A percentile compares a stretch with the other conserved stretches of the same genome.
Evolutionary conservation across 2,329 filamentous ascomycete genomes (phyloP).

Genomic region (Aspergillus sp.): DNA sequence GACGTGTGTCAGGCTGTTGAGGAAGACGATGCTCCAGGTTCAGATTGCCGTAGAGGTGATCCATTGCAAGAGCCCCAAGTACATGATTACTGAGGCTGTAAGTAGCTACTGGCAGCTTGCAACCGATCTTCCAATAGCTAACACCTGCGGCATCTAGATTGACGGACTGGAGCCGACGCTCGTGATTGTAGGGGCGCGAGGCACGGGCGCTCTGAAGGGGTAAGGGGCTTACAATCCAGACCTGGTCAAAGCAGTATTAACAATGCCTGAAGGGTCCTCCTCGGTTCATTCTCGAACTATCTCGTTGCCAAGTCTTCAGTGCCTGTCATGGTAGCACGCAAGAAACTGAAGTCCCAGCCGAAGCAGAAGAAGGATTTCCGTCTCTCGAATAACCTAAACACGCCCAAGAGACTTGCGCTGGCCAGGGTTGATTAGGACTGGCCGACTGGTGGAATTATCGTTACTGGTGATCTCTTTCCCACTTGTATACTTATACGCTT

Average conservation of each 20-base stretch:
- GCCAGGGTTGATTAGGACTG: constrained; percentile 62
- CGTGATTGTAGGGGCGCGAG: constrained; percentile 85
- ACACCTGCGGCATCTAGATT: constrained; percentile 45
- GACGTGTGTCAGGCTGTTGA: constrained; percentile 70
- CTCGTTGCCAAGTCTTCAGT: constrained; percentile 93
- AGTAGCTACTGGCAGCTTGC: constrained; percentile 18
- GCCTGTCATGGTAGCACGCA: constrained; percentile 94
- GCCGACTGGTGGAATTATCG: constrained; percentile 1
- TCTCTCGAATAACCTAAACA: constrained; percentile 72
- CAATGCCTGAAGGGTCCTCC: constrained; percentile 61
- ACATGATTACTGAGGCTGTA: constrained; percentile 86
- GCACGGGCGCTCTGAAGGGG: constrained; percentile 87
- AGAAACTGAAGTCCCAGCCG: constrained; percentile 76
- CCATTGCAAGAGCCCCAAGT: constrained; percentile 95
- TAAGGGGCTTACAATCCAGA: constrained; percentile 37
- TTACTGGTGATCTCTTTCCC: constrained; percentile 2
- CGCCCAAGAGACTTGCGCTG: constrained; percentile 58
- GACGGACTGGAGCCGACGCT: constrained; percentile 84
- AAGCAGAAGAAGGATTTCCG: constrained; percentile 66
- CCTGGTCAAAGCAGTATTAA: neutral
- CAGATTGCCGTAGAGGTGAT: constrained; percentile 91
- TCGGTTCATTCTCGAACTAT: constrained; percentile 96
- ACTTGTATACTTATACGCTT: no score
- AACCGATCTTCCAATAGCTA: constrained; percentile 4
- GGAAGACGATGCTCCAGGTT: constrained; percentile 87